A percentile compares a stretch with the other conserved stretches of the same genome.
Evolutionary conservation across 2,329 filamentous ascomycete species (phyloP).

Genomic region (Sporothrix humicola): DNA sequence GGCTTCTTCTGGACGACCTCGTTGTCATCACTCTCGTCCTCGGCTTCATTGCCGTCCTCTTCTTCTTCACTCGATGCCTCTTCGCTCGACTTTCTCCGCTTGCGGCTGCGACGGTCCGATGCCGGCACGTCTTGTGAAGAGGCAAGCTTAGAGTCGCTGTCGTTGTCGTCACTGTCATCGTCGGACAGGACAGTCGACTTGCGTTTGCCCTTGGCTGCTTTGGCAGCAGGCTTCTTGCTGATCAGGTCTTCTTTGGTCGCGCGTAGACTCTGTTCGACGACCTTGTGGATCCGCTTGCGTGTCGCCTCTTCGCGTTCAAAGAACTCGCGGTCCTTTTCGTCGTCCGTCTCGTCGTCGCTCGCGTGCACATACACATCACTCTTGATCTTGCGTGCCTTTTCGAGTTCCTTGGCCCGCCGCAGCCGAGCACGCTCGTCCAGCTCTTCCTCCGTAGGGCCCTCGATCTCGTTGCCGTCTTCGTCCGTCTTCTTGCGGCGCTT

Average conservation of each 20-base stretch:
- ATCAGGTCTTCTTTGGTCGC: conserved; percentile 30
- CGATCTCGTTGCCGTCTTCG: conserved; percentile 51
- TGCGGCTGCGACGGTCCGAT: conserved; percentile 23
- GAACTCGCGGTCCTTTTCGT: conserved; percentile 71
- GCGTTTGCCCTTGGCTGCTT: conserved; percentile 35
- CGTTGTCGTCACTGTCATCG: conserved; percentile 35
- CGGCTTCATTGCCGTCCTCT: conserved; percentile 26
- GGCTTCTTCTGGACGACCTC: not conserved
- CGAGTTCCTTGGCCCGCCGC: conserved; percentile 71
- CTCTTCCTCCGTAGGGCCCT: conserved; percentile 60
- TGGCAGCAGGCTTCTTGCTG: not conserved
- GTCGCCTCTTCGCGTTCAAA: conserved; percentile 75
- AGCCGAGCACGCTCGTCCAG: conserved; percentile 67
- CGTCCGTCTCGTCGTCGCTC: conserved; percentile 90
- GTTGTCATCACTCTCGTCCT: conserved; percentile 30
- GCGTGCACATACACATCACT: conserved; percentile 80
- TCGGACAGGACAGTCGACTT: conserved; percentile 39
- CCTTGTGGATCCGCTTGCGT: conserved; percentile 58
- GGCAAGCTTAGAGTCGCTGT: not conserved
- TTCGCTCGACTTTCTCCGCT: conserved; percentile 34
- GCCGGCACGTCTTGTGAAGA: conserved; percentile 17
- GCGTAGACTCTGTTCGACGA: conserved; percentile 40
- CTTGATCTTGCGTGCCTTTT: conserved; percentile 81
- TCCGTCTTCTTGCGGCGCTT: conserved; percentile 57
- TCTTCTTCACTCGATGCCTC: conserved; percentile 30